Evolutionary conservation across 768 basidiomycete species (phyloP).

Genomic region (Saitozyma sp.): DNA sequence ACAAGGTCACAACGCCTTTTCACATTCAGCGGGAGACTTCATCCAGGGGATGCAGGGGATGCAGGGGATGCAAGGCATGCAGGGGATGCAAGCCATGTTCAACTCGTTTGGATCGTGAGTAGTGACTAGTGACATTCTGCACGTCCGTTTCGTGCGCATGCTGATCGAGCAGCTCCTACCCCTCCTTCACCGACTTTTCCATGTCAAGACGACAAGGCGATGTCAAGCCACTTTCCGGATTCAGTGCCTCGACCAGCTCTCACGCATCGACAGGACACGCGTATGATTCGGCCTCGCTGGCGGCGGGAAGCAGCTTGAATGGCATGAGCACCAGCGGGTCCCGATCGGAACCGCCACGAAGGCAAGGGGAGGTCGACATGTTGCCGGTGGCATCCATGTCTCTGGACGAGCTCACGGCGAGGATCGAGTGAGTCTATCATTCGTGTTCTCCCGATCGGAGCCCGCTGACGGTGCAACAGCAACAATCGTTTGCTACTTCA

Average conservation of each 20-base stretch:
- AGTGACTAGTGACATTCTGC: conserved; percentile 4
- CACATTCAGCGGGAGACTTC: neutral
- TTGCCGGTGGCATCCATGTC: conserved; percentile 17
- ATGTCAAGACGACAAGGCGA: no score
- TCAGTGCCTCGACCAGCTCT: neutral
- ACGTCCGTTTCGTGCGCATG: no score
- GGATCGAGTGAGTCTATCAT: conserved; percentile 16
- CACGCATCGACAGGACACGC: neutral
- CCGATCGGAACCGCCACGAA: conserved; percentile 38
- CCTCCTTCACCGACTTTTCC: no score
- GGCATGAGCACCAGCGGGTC: conserved; percentile 14
- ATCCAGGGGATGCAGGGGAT: neutral
- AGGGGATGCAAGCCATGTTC: neutral
- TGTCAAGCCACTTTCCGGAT: no score
- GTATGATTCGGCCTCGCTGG: neutral
- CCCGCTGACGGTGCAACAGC: conserved; percentile 5
- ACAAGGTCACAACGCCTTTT: neutral
- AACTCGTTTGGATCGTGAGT: conserved; percentile 1
- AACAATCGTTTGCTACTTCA: conserved; percentile 34
- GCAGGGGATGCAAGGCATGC: neutral
- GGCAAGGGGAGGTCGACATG: conserved; percentile 34
- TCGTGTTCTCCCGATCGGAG: neutral
- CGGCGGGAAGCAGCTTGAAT: neutral
- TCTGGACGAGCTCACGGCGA: conserved; percentile 23
- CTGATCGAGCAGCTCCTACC: no score